phyloP scores from a whole-genome alignment of 257 asterid species.

The Orobanche coerulescens region DNA sequence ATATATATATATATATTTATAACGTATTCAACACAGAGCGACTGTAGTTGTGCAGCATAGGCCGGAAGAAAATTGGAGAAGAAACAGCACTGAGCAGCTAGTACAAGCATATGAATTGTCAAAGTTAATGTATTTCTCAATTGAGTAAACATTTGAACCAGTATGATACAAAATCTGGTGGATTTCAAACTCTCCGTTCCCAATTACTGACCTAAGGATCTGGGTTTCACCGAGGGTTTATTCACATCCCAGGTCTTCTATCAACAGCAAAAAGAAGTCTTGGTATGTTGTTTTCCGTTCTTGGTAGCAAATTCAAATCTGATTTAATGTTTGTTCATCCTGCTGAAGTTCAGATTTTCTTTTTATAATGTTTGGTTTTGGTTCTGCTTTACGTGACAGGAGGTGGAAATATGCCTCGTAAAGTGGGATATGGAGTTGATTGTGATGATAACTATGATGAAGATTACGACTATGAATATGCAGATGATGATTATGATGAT shows the following conservation, averaged over 20 bases:
- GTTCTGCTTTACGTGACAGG: constrained; percentile 25
- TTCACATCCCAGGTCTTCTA: background rate
- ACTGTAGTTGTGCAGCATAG: too few species aligned
- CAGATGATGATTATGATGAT: constrained; percentile 41
- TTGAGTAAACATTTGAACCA: background rate
- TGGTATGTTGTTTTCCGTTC: constrained; percentile 9
- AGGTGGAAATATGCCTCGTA: constrained; percentile 68
- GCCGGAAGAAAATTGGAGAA: background rate
- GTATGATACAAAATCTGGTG: background rate
- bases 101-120: background rate
- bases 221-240: background rate
- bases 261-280: background rate
- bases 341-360: background rate
- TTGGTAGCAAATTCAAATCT: constrained; percentile 4
- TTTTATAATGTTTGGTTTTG: background rate
- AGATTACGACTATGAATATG: constrained; percentile 46
- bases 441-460: constrained; percentile 49
- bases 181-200: background rate
- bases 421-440: constrained; percentile 40
- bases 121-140: background rate
- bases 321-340: background rate
- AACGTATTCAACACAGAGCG: too few species aligned
- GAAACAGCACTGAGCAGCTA: background rate
- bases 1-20: too few species aligned
- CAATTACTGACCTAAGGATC: background rate